These are phyloP conservation scores for Gaertneriomyces semiglobifer DNA, from an alignment of 192 early-diverging fungal species.

Conservation along the genomic window DNA sequence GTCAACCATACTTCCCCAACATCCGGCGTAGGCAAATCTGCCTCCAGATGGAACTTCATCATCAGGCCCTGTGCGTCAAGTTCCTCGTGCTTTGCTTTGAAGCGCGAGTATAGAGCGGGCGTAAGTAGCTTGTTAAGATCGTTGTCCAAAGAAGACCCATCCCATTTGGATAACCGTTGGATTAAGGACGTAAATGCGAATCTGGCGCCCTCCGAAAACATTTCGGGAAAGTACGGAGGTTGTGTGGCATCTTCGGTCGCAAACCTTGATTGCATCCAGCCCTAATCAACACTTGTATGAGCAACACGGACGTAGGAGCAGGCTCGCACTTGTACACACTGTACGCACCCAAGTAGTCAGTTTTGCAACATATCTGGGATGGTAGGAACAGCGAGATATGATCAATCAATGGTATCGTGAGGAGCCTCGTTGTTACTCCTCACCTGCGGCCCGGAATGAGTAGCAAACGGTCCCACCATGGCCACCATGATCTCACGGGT, in stretches of 20 bases:
- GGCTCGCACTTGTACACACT: neutral
- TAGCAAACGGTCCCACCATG: conserved; percentile 18
- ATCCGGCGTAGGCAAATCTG: neutral
- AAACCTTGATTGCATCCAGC: conserved; percentile 17
- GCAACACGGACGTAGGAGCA: neutral
- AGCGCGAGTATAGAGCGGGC: conserved; percentile 7
- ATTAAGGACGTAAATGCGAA: conserved; percentile 11
- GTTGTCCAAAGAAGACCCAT: conserved; percentile 11
- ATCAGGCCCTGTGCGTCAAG: conserved; percentile 6
- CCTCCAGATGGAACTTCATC: conserved; percentile 10
- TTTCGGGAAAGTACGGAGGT: conserved; percentile 10
- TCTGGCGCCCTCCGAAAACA: neutral
- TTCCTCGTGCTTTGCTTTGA: neutral
- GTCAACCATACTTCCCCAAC: conserved; percentile 21
- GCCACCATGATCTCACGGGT: conserved; percentile 20
- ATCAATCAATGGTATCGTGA: neutral
- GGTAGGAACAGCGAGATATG: neutral
- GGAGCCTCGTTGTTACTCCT: neutral
- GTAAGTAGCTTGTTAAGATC: conserved; percentile 7
- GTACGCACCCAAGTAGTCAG: conserved; percentile 9
- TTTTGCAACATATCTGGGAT: conserved; percentile 14
- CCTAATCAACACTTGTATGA: neutral
- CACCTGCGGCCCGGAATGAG: conserved; percentile 14
- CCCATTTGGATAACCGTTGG: conserved; percentile 20
- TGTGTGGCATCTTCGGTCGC: neutral